Conservation (phyloP, 306 rosid genomes). For the Cucumis hystrix region DNA sequence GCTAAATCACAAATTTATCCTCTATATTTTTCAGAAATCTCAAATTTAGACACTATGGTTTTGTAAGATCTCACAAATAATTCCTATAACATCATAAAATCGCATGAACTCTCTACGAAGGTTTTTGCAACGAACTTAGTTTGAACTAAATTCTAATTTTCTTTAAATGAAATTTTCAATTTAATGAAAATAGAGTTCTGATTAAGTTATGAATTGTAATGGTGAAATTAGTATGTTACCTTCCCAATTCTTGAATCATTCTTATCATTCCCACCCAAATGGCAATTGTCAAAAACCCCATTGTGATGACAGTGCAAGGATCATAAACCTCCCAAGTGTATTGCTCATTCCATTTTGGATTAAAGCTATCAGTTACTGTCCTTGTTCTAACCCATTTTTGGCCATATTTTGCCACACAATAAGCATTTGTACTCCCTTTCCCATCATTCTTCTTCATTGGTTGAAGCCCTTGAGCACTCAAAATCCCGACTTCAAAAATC, state of each 20-base stretch:
- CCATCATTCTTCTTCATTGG: constrained; percentile 61
- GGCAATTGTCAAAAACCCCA: constrained; percentile 74
- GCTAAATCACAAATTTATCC: no score
- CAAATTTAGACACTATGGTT: no score
- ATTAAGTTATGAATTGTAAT: no score
- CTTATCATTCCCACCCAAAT: constrained; percentile 34
- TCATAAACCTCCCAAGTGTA: constrained; percentile 61
- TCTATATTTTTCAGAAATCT: no score
- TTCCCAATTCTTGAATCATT: constrained; percentile 57
- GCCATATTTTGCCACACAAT: constrained; percentile 73
- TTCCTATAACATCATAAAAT: no score
- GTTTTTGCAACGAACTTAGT: no score
- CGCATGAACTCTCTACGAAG: no score
- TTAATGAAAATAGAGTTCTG: no score
- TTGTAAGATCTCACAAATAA: no score
- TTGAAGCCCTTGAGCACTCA: constrained; percentile 67
- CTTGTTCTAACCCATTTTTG: constrained; percentile 83
- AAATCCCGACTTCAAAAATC: constrained; percentile 75
- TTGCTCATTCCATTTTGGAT: constrained; percentile 58
- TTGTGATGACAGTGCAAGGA: constrained; percentile 53
- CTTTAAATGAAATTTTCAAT: no score
- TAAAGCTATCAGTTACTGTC: constrained; percentile 43
- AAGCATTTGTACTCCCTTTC: constrained; percentile 44
- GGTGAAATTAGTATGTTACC: no score
- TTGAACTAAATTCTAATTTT: no score